These are phyloP conservation scores for Aspergillus pseudoglaucus DNA, from an alignment of 2,329 filamentous ascomycete genomes.

Conservation along the genomic window DNA sequence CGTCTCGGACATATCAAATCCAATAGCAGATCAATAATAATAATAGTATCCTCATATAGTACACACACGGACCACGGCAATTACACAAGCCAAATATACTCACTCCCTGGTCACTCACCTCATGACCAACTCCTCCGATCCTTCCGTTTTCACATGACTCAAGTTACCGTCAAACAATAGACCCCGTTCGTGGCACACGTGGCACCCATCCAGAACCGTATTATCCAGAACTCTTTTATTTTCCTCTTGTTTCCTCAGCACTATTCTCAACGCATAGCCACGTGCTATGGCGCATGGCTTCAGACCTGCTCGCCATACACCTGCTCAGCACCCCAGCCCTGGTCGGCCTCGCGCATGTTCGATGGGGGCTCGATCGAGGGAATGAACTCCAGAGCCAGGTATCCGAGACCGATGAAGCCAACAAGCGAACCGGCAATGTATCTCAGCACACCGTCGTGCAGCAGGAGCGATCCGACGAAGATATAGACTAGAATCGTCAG, in stretches of 20 bases:
- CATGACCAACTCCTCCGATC: too few species aligned
- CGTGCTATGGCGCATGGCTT: neutral
- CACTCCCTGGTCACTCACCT: too few species aligned
- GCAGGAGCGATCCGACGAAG: constrained; percentile 81
- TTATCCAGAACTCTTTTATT: constrained; percentile 8
- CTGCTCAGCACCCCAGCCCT: constrained; percentile 71
- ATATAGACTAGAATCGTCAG: constrained; percentile 67
- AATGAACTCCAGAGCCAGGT: constrained; percentile 68
- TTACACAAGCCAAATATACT: neutral
- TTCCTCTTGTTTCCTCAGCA: neutral
- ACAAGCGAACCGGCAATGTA: constrained; percentile 73
- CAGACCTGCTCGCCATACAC: constrained; percentile 44
- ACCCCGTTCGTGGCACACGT: constrained; percentile 9
- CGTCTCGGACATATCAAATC: too few species aligned
- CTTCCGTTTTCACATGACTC: neutral
- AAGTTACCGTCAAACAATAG: neutral
- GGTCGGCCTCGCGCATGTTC: constrained; percentile 74
- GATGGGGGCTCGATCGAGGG: constrained; percentile 72
- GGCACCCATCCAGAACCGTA: constrained; percentile 16
- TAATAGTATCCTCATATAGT: neutral
- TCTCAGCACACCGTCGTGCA: constrained; percentile 60
- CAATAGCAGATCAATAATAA: too few species aligned
- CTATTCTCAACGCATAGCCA: neutral
- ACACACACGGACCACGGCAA: neutral
- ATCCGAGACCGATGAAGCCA: constrained; percentile 70